Base-by-base conservation (phyloP, 1,284 basidiomycete genomes). In the Marasmius sp. region DNA sequence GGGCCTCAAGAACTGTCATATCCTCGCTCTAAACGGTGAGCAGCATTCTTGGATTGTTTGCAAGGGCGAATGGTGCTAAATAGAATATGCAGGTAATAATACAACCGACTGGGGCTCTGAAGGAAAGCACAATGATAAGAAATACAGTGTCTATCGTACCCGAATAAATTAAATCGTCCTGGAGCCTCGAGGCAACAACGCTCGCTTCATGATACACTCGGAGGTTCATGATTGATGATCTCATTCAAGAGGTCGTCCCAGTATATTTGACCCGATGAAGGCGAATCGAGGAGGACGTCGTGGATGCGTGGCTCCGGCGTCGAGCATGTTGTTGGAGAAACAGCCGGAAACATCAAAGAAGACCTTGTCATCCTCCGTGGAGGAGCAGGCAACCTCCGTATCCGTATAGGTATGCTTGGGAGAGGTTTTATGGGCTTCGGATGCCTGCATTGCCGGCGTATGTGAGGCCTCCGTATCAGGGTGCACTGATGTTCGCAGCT, bases 211-310 rank as follows among this genome's bases (percentile, higher is more conserved):
- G 14, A 37, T 38, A 36, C 33, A 34, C 12, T n/a, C n/a, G 34
- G 38, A 16, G 18, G n/a, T 37, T 36, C 34, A 34, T 16, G 34
- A 36, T 36, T 54, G 14, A 54, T 37, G 12, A 64, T 61, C 59
- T 64, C 65, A 14, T 64, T 56, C 62, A 68, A 63, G 45, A 76
- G 75, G n/a, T 45, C 61, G 53, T 76, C 75, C 74, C 74, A 76
- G 56, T 76, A 74, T 14, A 76, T 66, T 39, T 68, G 69, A 39
- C 52, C 52, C 1, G 33, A 34, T 37, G 12, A 34, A 33, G 52
- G 52, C 6, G 52, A 54, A 16, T 54, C 52, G 18, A 36, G 52
- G 34, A 37, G 38, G 16, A 18, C 45, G 38, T 54, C 52, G 4
- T 38, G 9, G 11, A 54, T 10, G 6, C 18, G 27, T 66, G 61